A percentile compares a stretch with the other conserved stretches of the same genome.
phyloP scores from a whole-genome alignment of 2,329 filamentous ascomycete species.

The Biscogniauxia sp. region DNA sequence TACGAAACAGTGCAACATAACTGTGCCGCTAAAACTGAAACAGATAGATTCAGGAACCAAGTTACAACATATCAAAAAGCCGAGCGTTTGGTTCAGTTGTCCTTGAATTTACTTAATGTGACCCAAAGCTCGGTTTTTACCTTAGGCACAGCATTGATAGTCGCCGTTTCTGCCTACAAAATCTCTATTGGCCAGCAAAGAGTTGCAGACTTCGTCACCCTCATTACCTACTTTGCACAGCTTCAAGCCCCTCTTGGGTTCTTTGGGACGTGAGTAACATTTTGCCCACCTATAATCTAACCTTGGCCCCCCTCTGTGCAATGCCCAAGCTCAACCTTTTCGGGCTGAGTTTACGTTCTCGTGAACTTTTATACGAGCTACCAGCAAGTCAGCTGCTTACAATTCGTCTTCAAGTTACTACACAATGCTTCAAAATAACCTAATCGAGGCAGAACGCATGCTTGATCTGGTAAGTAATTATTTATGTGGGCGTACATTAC shows the following conservation, averaged over 20 bases:
- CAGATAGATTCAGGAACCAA: slow-evolving; percentile 53
- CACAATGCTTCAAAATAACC: slow-evolving; percentile 44
- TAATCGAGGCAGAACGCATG: slow-evolving; percentile 46
- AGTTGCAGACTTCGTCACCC: slow-evolving; percentile 53
- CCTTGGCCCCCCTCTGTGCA: too few relatives aligned
- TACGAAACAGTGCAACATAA: slow-evolving; percentile 63
- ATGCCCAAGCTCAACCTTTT: too few relatives aligned
- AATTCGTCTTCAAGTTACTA: slow-evolving; percentile 32
- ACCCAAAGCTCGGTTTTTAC: slow-evolving; percentile 64
- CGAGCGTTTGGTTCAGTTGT: slow-evolving; percentile 55
- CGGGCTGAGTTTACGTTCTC: too few relatives aligned
- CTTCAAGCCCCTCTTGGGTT: slow-evolving; percentile 56
- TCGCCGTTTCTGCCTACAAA: slow-evolving; percentile 61
- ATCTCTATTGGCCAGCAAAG: slow-evolving; percentile 52
- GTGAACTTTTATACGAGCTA: too few relatives aligned
- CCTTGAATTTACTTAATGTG: slow-evolving; percentile 58
- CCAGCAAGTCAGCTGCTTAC: too few relatives aligned
- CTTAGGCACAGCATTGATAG: slow-evolving; percentile 57
- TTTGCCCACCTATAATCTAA: too few relatives aligned
- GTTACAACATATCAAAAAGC: slow-evolving; percentile 56
- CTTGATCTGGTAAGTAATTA: slow-evolving; percentile 38
- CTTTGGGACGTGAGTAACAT: slow-evolving; percentile 41
- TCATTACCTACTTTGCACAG: slow-evolving; percentile 37
- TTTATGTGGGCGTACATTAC: not conserved
- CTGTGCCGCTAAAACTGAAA: slow-evolving; percentile 59